Conservation (phyloP, 768 basidiomycete genomes). For the Tulasnella sp. region DNA sequence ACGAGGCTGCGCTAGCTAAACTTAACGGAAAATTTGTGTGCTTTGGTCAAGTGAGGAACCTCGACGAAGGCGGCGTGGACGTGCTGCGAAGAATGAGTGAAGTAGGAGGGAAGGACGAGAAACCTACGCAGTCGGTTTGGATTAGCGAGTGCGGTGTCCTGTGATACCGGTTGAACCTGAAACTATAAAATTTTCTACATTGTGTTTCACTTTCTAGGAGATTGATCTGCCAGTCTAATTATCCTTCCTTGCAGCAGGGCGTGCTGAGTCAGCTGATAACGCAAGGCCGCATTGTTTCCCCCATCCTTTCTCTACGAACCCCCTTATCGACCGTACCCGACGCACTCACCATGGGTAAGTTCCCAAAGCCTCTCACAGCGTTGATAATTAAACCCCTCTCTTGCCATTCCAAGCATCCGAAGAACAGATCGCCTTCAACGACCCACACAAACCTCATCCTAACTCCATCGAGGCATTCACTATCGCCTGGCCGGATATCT, state of each 20-base stretch:
- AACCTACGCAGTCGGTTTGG: constrained; percentile 42
- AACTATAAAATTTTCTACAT: not conserved
- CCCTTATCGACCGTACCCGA: not conserved
- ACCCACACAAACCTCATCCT: constrained; percentile 54
- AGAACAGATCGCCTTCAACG: constrained; percentile 57
- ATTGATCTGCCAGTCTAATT: not conserved
- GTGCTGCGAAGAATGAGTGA: constrained; percentile 41
- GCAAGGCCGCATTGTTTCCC: not conserved
- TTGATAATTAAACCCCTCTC: not conserved
- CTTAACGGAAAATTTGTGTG: constrained; percentile 51
- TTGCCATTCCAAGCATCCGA: constrained; percentile 46
- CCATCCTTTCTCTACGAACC: not conserved
- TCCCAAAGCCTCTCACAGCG: not conserved
- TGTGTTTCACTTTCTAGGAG: not conserved
- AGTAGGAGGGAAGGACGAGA: constrained; percentile 38
- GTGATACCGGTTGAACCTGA: constrained; percentile 1
- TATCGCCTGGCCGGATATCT: constrained; percentile 53
- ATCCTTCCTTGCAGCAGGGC: not conserved
- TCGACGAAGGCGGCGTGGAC: constrained; percentile 36
- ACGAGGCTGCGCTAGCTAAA: constrained; percentile 45
- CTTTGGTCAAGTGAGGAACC: constrained; percentile 41
- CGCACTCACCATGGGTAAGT: not conserved
- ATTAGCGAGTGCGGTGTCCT: constrained; percentile 44
- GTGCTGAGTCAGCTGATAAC: not conserved
- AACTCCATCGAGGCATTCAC: constrained; percentile 67